Base-by-base conservation (phyloP, 805 yeast genomes). In the Barnettozyma wickerhamii region DNA sequence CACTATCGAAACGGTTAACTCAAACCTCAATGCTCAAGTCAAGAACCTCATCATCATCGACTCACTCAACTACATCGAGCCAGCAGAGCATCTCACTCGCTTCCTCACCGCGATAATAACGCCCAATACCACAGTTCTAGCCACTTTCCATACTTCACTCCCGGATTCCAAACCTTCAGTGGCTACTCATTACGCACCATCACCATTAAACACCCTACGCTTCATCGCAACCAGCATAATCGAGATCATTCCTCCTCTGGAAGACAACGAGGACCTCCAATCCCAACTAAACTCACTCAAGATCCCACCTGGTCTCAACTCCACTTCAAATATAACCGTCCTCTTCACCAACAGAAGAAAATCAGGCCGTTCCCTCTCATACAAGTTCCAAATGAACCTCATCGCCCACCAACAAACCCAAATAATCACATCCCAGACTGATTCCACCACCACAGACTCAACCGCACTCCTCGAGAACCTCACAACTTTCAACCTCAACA, bases 401-500 rank as follows among this genome's bases (percentile, higher is more conserved):
- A 36, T 18, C 0, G 56, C 56, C 18, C 86, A 81, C 60, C 49
- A 54, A 44, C 66, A 71, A 23, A 62, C 60, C 0, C 45, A 58
- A 2, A 45, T 59, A 10, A 50, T 59, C 3, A 48, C n/a, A 52
- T 49, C 2, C 46, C 46, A 4, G 42, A 50, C n/a, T 3, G 60
- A 56, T 7, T 56, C 49, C 2, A 54, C 52, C 7, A 63, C 59
- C 18, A 76, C 77, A 24, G 79, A 75, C 13, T 76, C 74, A 29
- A n/a, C n/a, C n/a, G 72, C 72, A 13, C 54, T 83, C 42, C 65
- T 91, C 35, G 75, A 80, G 47, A 86, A 72, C 29, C 68, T 93
- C 51, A 87, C 98, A 0, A 93, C 99, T 0, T 91, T 91, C 68
- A 90, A 90, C 50, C 66, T 91, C 41, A 71, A 79, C 7, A 84